phyloP scores from a whole-genome alignment of 2,329 filamentous ascomycete species.

The Aspergillus amoenus region DNA sequence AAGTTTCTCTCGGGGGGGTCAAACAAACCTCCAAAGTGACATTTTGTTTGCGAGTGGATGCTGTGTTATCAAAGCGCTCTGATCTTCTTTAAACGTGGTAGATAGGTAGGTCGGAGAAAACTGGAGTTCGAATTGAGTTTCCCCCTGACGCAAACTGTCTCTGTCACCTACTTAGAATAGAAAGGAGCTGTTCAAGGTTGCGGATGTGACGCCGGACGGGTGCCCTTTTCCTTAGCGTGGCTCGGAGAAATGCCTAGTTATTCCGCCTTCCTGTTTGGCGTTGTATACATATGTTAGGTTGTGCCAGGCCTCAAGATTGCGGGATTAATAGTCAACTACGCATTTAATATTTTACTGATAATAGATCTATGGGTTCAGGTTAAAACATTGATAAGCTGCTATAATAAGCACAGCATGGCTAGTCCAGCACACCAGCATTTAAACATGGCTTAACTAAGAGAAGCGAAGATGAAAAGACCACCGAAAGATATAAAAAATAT shows the following conservation, averaged over 20 bases:
- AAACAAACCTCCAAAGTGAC: conserved; percentile 41
- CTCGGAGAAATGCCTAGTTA: not conserved
- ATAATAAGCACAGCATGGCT: too few species aligned
- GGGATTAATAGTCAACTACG: too few species aligned
- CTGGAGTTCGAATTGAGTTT: too few species aligned
- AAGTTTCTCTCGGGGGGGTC: not conserved
- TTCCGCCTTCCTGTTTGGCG: conserved; percentile 2
- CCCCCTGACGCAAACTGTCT: too few species aligned
- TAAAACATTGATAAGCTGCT: too few species aligned
- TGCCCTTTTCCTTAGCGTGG: not conserved
- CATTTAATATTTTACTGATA: too few species aligned
- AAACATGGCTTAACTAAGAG: not conserved
- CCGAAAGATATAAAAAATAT: not conserved
- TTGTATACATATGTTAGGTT: not conserved
- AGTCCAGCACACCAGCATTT: not conserved
- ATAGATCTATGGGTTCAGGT: too few species aligned
- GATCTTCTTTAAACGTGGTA: too few species aligned
- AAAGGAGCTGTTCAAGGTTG: not conserved
- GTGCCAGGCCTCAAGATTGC: not conserved
- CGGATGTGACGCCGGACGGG: not conserved
- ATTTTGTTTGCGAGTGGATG: conserved; percentile 18
- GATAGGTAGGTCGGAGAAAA: too few species aligned
- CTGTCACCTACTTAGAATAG: not conserved
- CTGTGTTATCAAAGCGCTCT: too few species aligned
- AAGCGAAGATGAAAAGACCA: not conserved